Base-by-base conservation (phyloP, 2,329 filamentous ascomycete species). In the Diplocarpon rosae region DNA sequence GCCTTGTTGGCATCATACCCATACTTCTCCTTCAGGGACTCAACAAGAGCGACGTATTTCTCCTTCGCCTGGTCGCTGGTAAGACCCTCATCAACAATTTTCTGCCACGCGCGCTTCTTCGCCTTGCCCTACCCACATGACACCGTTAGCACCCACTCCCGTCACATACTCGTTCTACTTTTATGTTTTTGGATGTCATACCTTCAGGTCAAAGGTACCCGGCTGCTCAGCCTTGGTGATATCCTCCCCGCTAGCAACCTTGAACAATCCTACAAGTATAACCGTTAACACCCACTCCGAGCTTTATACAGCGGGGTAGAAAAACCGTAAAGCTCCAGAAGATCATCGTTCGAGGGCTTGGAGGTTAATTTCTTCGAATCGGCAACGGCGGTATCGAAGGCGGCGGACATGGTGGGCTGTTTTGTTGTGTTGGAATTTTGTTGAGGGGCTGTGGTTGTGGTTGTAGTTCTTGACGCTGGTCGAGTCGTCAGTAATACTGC, bases 21-120 rank as follows among this genome's bases (percentile, higher is more conserved):
- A 65, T 81, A 76, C 63, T 75, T 75, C 48, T 59, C 65, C 75
- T 92, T 87, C 60, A 93, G 66, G 59, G 70, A 64, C 65, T 87
- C 78, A 52, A 92, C 78, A 50, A 82, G 69, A 55, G 72, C 70
- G 58, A 93, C 75, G 67, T 95, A 95, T 61, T 75, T 69, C 63
- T 77, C 71, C 75, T 93, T 83, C 15, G 88, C 88, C 53, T 79
- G 65, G 52, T 81, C 73, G 50, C 75, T 60, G 49, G 54, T 76
- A 54, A 78, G 62, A 40, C 73, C 76, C 48, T 79, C 72, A 50
- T 88, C 75, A 59, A 77, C 75, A 51, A 79, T 59, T 61, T 79
- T 73, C 66, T 86, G 69, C 87, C 87, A 95, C 43, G 82, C 78
- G 58, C 71, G 74, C 69, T 80, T 76, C 75, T 93, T 94, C 59